A percentile compares a stretch with the other conserved stretches of the same genome.
These are phyloP conservation scores for Akebia trifoliata DNA, from an alignment of 164 flowering plant species.

Conservation along the genomic window DNA sequence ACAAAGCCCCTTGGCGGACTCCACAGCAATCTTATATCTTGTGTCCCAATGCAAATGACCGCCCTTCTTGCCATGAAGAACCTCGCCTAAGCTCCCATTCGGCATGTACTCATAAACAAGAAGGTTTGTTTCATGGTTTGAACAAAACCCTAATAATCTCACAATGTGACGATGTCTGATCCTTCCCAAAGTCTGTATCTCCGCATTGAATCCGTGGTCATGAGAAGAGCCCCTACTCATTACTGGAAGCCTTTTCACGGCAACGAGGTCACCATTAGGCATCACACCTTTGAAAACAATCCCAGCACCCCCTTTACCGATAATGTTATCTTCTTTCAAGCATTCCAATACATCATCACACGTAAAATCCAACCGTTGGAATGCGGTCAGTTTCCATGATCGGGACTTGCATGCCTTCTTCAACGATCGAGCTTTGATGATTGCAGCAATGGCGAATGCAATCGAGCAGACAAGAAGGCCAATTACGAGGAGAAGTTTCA, in stretches of 20 bases:
- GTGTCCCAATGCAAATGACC: conserved; percentile 97
- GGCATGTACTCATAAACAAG: conserved; percentile 97
- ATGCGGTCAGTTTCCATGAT: conserved; percentile 91
- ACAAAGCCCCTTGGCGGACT: conserved; percentile 93
- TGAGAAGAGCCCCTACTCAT: conserved; percentile 92
- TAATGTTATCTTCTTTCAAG: conserved; percentile 92
- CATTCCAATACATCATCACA: conserved; percentile 82
- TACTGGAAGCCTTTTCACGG: conserved; percentile 84
- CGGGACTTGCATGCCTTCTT: conserved; percentile 72
- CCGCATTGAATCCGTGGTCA: conserved; percentile 96
- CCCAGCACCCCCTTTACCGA: conserved; percentile 98
- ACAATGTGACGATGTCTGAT: conserved; percentile 94
- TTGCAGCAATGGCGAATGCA: conserved; percentile 83
- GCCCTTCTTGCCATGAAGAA: conserved; percentile 96
- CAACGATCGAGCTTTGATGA: conserved; percentile 77
- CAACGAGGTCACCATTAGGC: conserved; percentile 83
- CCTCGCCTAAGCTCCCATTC: conserved; percentile 93
- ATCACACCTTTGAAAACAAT: conserved; percentile 86
- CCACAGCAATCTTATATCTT: conserved; percentile 85
- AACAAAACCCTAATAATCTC: conserved; percentile 83
- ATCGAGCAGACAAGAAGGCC: conserved; percentile 88
- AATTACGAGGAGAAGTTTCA: conserved; percentile 86
- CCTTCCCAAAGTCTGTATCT: conserved; percentile 90
- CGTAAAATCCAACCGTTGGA: conserved; percentile 88
- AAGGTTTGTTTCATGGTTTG: conserved; percentile 94